Conservation (phyloP, 208 protist genomes). For the Leishmania turanica region DNA sequence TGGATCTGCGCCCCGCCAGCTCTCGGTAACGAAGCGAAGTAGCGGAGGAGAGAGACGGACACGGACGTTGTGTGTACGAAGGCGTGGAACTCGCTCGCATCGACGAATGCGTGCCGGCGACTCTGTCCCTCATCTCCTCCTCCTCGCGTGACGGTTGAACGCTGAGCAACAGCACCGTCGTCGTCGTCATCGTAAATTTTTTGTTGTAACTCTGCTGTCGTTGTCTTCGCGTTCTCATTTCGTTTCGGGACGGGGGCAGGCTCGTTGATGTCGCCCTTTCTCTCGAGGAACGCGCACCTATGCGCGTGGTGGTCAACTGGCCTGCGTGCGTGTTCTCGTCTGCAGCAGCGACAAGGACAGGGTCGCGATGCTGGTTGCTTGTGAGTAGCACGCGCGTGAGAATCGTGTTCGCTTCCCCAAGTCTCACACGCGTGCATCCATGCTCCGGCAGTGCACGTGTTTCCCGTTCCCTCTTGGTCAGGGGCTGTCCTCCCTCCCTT, state of each 20-base stretch:
- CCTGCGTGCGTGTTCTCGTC: background rate
- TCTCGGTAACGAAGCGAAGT: background rate
- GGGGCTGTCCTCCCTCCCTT: no score
- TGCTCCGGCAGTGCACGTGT: background rate
- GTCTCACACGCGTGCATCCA: background rate
- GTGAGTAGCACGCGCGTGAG: background rate
- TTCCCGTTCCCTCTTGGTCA: background rate
- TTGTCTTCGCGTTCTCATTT: background rate
- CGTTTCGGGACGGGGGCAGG: background rate
- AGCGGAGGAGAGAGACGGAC: background rate
- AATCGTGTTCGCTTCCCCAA: background rate
- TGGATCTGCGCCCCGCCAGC: background rate
- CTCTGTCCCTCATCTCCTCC: background rate
- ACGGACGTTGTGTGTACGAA: background rate
- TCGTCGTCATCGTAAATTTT: background rate
- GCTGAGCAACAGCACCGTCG: background rate
- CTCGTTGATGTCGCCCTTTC: background rate
- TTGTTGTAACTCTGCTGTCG: background rate
- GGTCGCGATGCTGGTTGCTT: background rate
- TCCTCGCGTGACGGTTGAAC: background rate
- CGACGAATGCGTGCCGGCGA: background rate
- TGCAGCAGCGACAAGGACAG: background rate
- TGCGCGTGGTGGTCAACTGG: background rate
- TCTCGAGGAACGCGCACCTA: background rate
- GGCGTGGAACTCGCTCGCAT: background rate